phyloP scores from a whole-genome alignment of 163 green algal species.

The Chlorella variabilis region DNA sequence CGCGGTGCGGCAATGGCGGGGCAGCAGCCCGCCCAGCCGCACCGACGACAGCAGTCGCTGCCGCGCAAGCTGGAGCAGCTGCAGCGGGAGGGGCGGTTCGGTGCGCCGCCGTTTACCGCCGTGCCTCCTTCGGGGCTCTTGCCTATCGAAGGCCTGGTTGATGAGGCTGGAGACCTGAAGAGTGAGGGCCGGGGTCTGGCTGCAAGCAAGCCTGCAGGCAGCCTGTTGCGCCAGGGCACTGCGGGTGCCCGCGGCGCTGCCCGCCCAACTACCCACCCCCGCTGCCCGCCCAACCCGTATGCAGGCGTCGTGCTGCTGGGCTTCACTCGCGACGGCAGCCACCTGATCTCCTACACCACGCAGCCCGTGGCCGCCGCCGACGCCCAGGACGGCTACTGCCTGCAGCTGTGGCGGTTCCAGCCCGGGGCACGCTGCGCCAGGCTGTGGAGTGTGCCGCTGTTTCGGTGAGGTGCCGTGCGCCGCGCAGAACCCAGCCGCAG shows the following conservation, averaged over 20 bases:
- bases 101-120: neutral
- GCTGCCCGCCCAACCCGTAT: neutral
- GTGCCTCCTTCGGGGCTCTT: slow-evolving; percentile 2
- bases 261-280: too few relatives aligned
- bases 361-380: slow-evolving; percentile 33
- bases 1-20: too few relatives aligned
- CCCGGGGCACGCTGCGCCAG: slow-evolving; percentile 4
- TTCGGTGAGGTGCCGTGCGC: slow-evolving; percentile 9
- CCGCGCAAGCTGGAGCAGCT: neutral
- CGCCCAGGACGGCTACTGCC: slow-evolving; percentile 32
- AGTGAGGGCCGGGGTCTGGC: slow-evolving; percentile 11
- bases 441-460: slow-evolving; percentile 40
- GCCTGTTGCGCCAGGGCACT: neutral
- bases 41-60: too few relatives aligned
- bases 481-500: too few relatives aligned
- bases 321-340: slow-evolving; percentile 42
- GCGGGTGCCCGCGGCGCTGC: neutral
- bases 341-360: slow-evolving; percentile 51
- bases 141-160: slow-evolving; percentile 13
- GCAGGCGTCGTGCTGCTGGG: slow-evolving; percentile 50
- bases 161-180: slow-evolving; percentile 16
- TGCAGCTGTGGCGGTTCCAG: slow-evolving; percentile 43
- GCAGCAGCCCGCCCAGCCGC: too few relatives aligned
- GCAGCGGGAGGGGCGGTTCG: neutral
- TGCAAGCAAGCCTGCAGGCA: too few relatives aligned